These are phyloP conservation scores for Aspergillus conjunctus DNA, from an alignment of 495 filamentous ascomycete species.

Conservation along the genomic window DNA sequence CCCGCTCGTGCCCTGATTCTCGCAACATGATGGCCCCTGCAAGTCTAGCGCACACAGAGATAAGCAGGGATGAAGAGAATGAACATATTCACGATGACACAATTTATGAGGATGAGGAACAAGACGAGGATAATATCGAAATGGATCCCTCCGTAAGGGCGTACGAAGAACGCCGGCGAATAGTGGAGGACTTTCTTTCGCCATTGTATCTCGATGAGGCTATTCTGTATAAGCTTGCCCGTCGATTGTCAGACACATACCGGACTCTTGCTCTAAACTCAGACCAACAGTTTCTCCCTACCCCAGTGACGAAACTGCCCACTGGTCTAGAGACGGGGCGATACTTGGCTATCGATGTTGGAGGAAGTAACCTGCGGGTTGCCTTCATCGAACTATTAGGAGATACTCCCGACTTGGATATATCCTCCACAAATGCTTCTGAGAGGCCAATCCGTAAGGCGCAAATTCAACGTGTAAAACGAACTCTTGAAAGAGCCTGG, in stretches of 20 bases:
- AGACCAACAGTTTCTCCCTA: conserved; percentile 73
- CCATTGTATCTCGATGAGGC: conserved; percentile 45
- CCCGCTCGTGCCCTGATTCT: neutral
- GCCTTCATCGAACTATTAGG: conserved; percentile 74
- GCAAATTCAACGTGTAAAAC: conserved; percentile 53
- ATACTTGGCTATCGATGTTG: conserved; percentile 78
- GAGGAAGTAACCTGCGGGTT: conserved; percentile 78
- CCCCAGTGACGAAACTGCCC: conserved; percentile 74
- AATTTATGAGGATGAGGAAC: conserved; percentile 46
- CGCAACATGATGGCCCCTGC: conserved; percentile 34
- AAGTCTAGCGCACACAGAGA: conserved; percentile 33
- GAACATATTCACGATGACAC: conserved; percentile 40
- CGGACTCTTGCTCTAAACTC: conserved; percentile 64
- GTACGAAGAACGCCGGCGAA: conserved; percentile 36
- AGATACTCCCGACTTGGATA: conserved; percentile 41
- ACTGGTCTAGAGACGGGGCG: conserved; percentile 64
- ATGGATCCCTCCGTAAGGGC: conserved; percentile 37
- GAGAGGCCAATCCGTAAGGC: conserved; percentile 49
- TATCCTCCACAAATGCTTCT: conserved; percentile 35
- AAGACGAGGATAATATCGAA: conserved; percentile 43
- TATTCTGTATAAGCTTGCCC: conserved; percentile 60
- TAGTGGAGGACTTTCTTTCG: conserved; percentile 43
- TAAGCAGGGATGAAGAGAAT: conserved; percentile 40
- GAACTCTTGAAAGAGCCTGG: conserved; percentile 72
- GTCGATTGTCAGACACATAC: conserved; percentile 63